phyloP scores from a whole-genome alignment of 139 green algal species.

The Astrephomene gubernaculifera region DNA sequence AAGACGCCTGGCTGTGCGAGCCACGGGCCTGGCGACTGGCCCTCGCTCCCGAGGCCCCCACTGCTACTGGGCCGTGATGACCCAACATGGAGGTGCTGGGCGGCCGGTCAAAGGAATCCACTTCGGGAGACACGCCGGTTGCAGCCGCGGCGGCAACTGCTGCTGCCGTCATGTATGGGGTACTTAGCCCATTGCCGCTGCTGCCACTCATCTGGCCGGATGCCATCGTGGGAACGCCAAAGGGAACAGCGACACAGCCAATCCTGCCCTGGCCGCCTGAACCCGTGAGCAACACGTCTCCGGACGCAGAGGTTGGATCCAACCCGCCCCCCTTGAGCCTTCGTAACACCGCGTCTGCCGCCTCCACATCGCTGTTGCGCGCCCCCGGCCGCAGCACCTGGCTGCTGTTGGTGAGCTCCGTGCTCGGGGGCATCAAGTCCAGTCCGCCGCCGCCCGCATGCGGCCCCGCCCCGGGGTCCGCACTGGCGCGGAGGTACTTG shows the following conservation, averaged over 20 bases:
- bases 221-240: too few relatives aligned
- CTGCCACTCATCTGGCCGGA: too few relatives aligned
- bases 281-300: too few relatives aligned
- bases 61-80: conserved; percentile 1
- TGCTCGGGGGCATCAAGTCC: background rate
- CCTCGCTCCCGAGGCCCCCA: too few relatives aligned
- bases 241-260: too few relatives aligned
- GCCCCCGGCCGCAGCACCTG: conserved; percentile 21
- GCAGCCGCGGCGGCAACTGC: too few relatives aligned
- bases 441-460: background rate
- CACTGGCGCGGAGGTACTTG: conserved; percentile 4
- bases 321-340: background rate
- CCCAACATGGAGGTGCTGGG: background rate
- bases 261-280: too few relatives aligned
- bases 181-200: too few relatives aligned
- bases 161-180: too few relatives aligned
- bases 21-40: too few relatives aligned
- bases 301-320: background rate
- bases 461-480: background rate
- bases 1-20: too few relatives aligned
- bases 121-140: too few relatives aligned
- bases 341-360: background rate
- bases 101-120: conserved; percentile 33
- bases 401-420: conserved; percentile 28
- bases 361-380: background rate